Base-by-base conservation (phyloP, 2,329 filamentous ascomycete genomes). In the Akanthomyces lecanii region DNA sequence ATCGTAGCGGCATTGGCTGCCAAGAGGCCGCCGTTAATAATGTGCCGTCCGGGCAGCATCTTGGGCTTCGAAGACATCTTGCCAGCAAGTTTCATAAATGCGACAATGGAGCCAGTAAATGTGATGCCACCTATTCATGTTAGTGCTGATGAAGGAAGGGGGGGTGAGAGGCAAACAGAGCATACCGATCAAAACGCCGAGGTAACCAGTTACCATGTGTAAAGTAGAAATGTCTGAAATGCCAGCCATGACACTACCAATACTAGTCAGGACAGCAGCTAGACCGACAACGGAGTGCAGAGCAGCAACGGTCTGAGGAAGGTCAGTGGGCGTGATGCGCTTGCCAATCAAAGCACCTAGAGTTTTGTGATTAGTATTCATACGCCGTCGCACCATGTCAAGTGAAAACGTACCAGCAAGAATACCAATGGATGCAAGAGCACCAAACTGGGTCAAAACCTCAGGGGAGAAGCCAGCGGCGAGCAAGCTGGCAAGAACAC, bases 261-360 rank as follows among this genome's bases (percentile, higher is more conserved):
- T 91, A 69, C 90, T 95, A 1, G 92, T 97, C 69, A 97, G 75
- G 0, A 97, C 92, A 11, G 92, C 92, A 12, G 92, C 92, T 1
- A 97, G 82, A 73, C 92, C 92, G 38, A 97, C 92, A 8, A 97
- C 92, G 0, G 91, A 96, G 76, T 96, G 92, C 36, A 97, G 79
- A 0, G 92, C 92, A 23, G 92, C 92, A 2, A 96, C 92, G 0
- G 91, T 96, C 73, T 97, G 92, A 0, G 92, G 92, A 2, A 97
- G 84, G 61, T 92, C 90, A 0, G 92, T 96, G 0, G 92, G 90
- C 0, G 91, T 96, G 67, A 96, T 96, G 14, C 91, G 85, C 69
- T 91, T 89, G 50, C 92, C 92, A 66, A 97, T 94, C 28, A 92
- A 72, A 56, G 91, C 83, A 38, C 90, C 88, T 71, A 71, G 66